Percentiles rank a stretch among this genome's conserved stretches.
These are phyloP conservation scores for Ceratocystis destructans DNA, from an alignment of 2,329 filamentous ascomycete genomes.

Conservation along the genomic window DNA sequence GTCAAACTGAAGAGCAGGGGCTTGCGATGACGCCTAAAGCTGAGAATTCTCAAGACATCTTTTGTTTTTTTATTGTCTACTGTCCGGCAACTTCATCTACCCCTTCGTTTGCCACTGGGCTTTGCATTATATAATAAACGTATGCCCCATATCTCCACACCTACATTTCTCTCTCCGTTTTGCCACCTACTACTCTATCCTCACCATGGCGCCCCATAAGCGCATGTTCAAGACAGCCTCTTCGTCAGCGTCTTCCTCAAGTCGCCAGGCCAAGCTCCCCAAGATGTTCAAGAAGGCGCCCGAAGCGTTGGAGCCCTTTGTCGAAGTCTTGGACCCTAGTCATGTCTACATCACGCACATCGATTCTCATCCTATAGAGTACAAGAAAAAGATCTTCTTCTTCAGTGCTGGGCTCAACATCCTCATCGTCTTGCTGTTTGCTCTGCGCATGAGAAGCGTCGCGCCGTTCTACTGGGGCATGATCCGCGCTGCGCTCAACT, in stretches of 20 bases:
- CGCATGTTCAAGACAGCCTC: constrained; percentile 17
- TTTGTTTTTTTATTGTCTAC: background rate
- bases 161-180: constrained; percentile 2
- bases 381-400: constrained; percentile 73
- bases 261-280: constrained; percentile 32
- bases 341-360: constrained; percentile 78
- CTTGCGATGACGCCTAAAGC: background rate
- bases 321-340: constrained; percentile 48
- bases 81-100: too few relatives aligned
- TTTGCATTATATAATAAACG: background rate
- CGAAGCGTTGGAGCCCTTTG: constrained; percentile 48
- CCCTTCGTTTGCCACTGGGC: background rate
- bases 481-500: constrained; percentile 48
- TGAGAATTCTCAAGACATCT: background rate
- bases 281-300: constrained; percentile 57
- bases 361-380: constrained; percentile 52
- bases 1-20: constrained; percentile 1
- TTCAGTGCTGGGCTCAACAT: constrained; percentile 68
- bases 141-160: constrained; percentile 15
- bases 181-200: constrained; percentile 19
- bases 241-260: constrained; percentile 7
- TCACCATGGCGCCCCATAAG: constrained; percentile 21
- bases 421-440: constrained; percentile 48
- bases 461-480: constrained; percentile 60
- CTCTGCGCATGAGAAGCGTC: constrained; percentile 54